These are phyloP conservation scores for Pseudozyma sp. DNA, from an alignment of 1,284 basidiomycete genomes.

Conservation along the genomic window DNA sequence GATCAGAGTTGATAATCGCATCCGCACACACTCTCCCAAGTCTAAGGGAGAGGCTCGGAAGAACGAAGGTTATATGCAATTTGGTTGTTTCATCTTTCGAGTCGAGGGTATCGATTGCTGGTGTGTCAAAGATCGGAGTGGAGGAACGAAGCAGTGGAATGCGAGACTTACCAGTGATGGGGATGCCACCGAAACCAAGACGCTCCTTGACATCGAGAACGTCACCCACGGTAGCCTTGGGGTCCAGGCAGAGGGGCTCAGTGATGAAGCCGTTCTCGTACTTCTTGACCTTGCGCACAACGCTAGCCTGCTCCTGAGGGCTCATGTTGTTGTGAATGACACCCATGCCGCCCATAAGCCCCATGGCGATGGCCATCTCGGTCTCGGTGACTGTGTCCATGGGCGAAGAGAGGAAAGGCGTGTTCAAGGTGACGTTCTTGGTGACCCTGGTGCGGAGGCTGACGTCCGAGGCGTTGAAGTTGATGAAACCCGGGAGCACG, in stretches of 20 bases:
- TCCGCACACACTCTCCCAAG: constrained; percentile 80
- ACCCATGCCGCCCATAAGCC: constrained; percentile 86
- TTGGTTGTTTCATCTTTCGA: constrained; percentile 46
- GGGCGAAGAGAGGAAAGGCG: constrained; percentile 95
- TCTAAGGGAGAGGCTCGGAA: constrained; percentile 78
- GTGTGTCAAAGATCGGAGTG: neutral
- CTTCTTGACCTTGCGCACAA: constrained; percentile 97
- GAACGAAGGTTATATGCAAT: constrained; percentile 81
- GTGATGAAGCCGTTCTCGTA: constrained; percentile 97
- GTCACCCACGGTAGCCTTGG: constrained; percentile 83
- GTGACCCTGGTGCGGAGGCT: constrained; percentile 87
- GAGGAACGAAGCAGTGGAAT: neutral
- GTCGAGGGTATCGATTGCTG: no score
- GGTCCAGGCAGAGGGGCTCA: constrained; percentile 83
- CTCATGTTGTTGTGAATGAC: constrained; percentile 99
- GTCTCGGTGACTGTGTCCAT: constrained; percentile 99
- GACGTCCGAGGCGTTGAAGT: constrained; percentile 86
- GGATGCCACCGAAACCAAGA: constrained; percentile 95
- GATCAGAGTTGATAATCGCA: constrained; percentile 70
- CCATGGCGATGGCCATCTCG: constrained; percentile 86
- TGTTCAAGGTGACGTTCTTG: constrained; percentile 90
- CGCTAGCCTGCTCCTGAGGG: constrained; percentile 87
- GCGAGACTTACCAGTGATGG: constrained; percentile 84
- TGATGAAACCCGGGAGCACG: constrained; percentile 86
- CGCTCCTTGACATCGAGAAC: constrained; percentile 92